phyloP scores from a whole-genome alignment of 2,329 filamentous ascomycete genomes.

The Aspergillus cejpii region DNA sequence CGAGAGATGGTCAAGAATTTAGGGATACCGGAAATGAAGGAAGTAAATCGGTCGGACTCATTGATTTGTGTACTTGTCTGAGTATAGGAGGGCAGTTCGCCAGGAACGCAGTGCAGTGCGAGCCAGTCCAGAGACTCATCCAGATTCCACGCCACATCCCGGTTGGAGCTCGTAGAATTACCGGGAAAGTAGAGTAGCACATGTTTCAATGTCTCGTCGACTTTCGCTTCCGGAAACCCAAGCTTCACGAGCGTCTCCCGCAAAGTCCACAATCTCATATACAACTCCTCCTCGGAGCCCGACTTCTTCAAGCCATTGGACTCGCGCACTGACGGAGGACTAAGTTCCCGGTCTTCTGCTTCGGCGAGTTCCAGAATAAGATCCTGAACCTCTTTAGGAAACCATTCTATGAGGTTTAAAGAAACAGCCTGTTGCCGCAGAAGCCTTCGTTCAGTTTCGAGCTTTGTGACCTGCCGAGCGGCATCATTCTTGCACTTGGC shows the following conservation, averaged over 20 bases:
- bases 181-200: constrained; percentile 62
- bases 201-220: constrained; percentile 59
- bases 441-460: constrained; percentile 79
- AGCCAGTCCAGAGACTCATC: constrained; percentile 88
- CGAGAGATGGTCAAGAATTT: constrained; percentile 7
- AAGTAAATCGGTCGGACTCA: constrained; percentile 28
- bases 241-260: constrained; percentile 63
- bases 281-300: constrained; percentile 67
- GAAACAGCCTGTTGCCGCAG: constrained; percentile 70
- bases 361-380: constrained; percentile 61
- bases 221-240: constrained; percentile 59
- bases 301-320: constrained; percentile 31
- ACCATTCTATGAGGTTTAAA: constrained; percentile 69
- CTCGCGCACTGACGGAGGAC: constrained; percentile 23
- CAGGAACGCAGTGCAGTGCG: constrained; percentile 63
- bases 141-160: constrained; percentile 72
- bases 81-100: constrained; percentile 68
- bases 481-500: constrained; percentile 73
- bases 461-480: constrained; percentile 64
- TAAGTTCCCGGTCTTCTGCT: constrained; percentile 37
- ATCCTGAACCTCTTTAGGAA: constrained; percentile 70
- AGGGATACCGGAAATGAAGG: constrained; percentile 34
- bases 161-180: constrained; percentile 47
- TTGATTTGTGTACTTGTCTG: constrained; percentile 31
- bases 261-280: constrained; percentile 76